A percentile compares a stretch with the other conserved stretches of the same genome.
These are phyloP conservation scores for Solanum bulbocastanum DNA, from an alignment of 257 asterid genomes.

Conservation along the genomic window DNA sequence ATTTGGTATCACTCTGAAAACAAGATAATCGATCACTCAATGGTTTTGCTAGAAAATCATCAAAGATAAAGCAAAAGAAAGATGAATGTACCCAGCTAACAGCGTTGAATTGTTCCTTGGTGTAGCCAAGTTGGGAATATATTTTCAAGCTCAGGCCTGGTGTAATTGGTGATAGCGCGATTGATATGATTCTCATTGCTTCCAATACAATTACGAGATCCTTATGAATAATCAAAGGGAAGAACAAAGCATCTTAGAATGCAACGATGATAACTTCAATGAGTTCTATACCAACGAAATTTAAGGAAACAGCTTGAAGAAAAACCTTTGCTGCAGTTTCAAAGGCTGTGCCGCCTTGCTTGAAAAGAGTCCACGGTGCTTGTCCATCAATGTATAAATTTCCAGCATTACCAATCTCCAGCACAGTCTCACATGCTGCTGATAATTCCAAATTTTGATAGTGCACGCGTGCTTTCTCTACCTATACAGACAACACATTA, in stretches of 20 bases:
- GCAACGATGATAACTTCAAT: not conserved
- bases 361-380: conserved; percentile 92
- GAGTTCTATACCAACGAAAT: not conserved
- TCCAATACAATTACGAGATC: conserved; percentile 72
- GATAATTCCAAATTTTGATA: conserved; percentile 72
- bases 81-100: conserved; percentile 52
- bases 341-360: conserved; percentile 70
- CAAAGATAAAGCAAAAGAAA: conserved; percentile 12
- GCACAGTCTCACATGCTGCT: conserved; percentile 83
- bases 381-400: conserved; percentile 63
- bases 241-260: not conserved
- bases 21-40: not conserved
- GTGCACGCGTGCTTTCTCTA: conserved; percentile 41
- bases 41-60: not conserved
- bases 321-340: conserved; percentile 82
- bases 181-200: conserved; percentile 72
- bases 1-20: conserved; percentile 63
- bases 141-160: conserved; percentile 62
- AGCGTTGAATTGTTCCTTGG: conserved; percentile 65
- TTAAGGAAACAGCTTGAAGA: not conserved
- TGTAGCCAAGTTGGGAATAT: conserved; percentile 81
- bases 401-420: conserved; percentile 84
- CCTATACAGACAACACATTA: conserved; percentile 11
- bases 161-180: conserved; percentile 74
- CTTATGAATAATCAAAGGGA: conserved; percentile 19